Percentiles rank a stretch among this genome's conserved stretches.
Conservation (phyloP, 2,329 filamentous ascomycete genomes). For the Aspergillus unguis region DNA sequence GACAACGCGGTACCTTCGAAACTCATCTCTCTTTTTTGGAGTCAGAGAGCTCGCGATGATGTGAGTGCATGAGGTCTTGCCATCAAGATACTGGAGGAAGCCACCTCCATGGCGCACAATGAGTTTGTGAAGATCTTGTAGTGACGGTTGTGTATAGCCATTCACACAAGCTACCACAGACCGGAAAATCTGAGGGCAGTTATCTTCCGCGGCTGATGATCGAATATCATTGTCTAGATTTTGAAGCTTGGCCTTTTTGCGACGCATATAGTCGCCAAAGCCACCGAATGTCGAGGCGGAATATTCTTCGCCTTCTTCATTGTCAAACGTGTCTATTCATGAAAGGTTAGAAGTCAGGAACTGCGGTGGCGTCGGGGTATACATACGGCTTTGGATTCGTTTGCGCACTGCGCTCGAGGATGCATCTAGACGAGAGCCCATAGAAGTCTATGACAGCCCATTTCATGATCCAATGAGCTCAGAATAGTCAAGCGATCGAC, state of each 20-base stretch:
- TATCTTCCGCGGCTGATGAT: conserved; percentile 55
- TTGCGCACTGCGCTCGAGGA: conserved; percentile 61
- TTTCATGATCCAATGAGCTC: conserved; percentile 17
- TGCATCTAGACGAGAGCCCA: conserved; percentile 61
- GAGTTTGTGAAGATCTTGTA: conserved; percentile 81
- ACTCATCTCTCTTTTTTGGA: conserved; percentile 89
- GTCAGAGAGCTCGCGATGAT: conserved; percentile 89
- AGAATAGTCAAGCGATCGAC: background rate
- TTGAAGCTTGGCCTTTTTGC: conserved; percentile 96
- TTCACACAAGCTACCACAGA: conserved; percentile 89
- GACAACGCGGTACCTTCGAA: conserved; percentile 81
- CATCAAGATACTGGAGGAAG: conserved; percentile 91
- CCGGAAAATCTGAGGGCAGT: conserved; percentile 79
- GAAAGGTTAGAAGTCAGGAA: conserved; percentile 7
- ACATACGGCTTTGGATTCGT: conserved; percentile 57
- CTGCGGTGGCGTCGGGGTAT: background rate
- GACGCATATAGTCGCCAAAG: conserved; percentile 85
- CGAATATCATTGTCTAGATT: conserved; percentile 85
- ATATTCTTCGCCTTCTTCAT: conserved; percentile 89
- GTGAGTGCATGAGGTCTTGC: conserved; percentile 91
- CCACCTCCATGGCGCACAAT: conserved; percentile 92
- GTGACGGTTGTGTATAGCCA: conserved; percentile 90
- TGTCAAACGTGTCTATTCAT: conserved; percentile 63
- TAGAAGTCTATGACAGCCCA: conserved; percentile 34
- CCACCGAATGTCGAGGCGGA: conserved; percentile 81